A percentile compares a stretch with the other conserved stretches of the same genome.
Conservation (phyloP, 1,139 yeast species). For the Lodderomyces margitis region DNA sequence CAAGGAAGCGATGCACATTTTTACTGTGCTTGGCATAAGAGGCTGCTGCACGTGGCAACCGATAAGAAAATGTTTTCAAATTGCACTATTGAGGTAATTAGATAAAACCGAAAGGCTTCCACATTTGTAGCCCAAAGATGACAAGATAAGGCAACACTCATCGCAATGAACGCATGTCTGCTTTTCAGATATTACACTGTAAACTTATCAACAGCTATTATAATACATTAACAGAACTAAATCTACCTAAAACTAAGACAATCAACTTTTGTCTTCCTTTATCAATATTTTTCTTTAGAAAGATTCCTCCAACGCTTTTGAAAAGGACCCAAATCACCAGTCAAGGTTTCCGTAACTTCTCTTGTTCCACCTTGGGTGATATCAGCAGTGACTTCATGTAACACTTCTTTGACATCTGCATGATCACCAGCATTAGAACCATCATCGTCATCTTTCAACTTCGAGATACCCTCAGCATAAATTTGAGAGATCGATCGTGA, state of each 20-base stretch:
- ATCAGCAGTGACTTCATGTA: conserved; percentile 5
- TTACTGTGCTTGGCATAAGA: conserved; percentile 1
- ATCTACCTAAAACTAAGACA: not conserved
- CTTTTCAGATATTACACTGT: no score
- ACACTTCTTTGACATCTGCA: conserved; percentile 1
- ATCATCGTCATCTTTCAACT: conserved; percentile 1
- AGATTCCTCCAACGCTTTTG: conserved; percentile 13
- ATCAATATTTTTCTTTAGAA: no score
- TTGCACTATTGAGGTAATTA: not conserved
- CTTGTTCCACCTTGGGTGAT: conserved; percentile 4
- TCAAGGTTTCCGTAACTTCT: conserved; percentile 10
- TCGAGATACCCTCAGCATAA: conserved; percentile 26
- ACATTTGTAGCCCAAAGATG: no score
- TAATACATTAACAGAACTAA: conserved; percentile 1
- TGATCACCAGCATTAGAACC: not conserved
- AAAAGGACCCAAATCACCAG: conserved; percentile 16
- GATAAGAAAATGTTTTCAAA: not conserved
- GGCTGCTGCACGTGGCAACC: not conserved
- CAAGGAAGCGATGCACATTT: no score
- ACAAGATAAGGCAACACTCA: no score
- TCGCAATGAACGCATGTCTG: no score
- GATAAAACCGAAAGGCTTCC: not conserved
- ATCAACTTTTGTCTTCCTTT: no score
- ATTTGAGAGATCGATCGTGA: conserved; percentile 31
- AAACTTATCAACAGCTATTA: no score